Evolutionary conservation across 192 early-diverging fungal genomes (phyloP).

Genomic region (Gaertneriomyces sp.): DNA sequence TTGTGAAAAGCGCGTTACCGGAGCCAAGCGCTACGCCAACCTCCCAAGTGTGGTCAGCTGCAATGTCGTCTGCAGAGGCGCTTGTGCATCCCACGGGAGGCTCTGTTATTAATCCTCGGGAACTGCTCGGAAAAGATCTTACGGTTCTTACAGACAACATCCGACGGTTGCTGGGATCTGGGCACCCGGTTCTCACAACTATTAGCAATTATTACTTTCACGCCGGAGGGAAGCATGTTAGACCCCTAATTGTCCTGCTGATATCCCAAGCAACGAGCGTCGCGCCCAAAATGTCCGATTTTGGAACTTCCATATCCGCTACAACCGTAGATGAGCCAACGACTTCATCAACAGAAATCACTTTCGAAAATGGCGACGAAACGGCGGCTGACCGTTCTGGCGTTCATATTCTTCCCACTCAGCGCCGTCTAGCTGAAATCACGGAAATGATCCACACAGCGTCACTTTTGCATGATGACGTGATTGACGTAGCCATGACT

Average conservation of each 20-base stretch:
- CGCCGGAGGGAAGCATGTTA: slow-evolving; percentile 81
- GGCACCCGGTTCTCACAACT: slow-evolving; percentile 85
- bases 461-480: slow-evolving; percentile 92
- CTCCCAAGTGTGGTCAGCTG: slow-evolving; percentile 29
- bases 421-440: slow-evolving; percentile 91
- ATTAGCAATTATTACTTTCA: slow-evolving; percentile 89
- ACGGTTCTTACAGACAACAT: slow-evolving; percentile 83
- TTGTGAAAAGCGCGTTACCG: no score
- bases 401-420: slow-evolving; percentile 70
- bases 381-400: slow-evolving; percentile 4
- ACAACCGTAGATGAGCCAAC: slow-evolving; percentile 6
- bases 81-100: slow-evolving; percentile 34
- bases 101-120: slow-evolving; percentile 62
- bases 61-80: slow-evolving; percentile 29
- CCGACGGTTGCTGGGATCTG: slow-evolving; percentile 72
- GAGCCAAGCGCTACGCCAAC: not conserved
- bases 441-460: slow-evolving; percentile 98
- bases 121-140: slow-evolving; percentile 81
- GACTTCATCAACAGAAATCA: slow-evolving; percentile 17
- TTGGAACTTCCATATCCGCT: not conserved
- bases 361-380: slow-evolving; percentile 11
- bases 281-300: slow-evolving; percentile 3
- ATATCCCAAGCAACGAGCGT: slow-evolving; percentile 76
- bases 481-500: slow-evolving; percentile 72
- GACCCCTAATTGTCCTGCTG: slow-evolving; percentile 87